Evolutionary conservation across 2,329 filamentous ascomycete genomes (phyloP).

Genomic region (Penicillium decumbens): DNA sequence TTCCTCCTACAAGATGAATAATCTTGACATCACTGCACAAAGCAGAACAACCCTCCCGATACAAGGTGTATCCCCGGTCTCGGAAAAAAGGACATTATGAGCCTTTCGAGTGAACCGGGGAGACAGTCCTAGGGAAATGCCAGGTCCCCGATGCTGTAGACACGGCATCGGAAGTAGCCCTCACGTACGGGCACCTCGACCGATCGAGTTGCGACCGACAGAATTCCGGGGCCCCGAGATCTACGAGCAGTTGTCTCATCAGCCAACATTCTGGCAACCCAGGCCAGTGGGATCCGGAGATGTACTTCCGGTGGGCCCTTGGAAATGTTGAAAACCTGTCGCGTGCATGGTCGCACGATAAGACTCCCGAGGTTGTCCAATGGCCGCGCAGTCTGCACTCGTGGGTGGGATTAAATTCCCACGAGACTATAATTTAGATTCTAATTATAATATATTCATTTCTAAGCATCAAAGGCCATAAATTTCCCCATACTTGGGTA

Average conservation of each 20-base stretch:
- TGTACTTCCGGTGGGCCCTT: neutral
- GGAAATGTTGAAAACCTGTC: neutral
- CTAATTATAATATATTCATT: neutral
- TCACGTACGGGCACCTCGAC: neutral
- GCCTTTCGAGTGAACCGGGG: neutral
- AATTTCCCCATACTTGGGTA: no score
- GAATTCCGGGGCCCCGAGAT: neutral
- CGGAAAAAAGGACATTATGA: neutral
- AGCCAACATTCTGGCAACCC: neutral
- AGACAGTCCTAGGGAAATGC: neutral
- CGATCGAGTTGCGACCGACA: neutral
- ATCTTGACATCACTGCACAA: conserved; percentile 1
- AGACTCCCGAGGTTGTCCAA: neutral
- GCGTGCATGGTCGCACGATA: neutral
- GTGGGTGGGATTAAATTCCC: neutral
- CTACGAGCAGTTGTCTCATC: neutral
- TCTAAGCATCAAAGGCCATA: neutral
- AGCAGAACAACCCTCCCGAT: neutral
- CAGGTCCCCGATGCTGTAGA: neutral
- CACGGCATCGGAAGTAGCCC: neutral
- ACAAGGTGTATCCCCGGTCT: neutral
- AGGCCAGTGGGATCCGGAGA: neutral
- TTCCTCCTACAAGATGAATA: neutral
- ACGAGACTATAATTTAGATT: neutral
- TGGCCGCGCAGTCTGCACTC: neutral